These are phyloP conservation scores for Moricandia arvensis DNA, from an alignment of 345 rosid species.

Conservation along the genomic window DNA sequence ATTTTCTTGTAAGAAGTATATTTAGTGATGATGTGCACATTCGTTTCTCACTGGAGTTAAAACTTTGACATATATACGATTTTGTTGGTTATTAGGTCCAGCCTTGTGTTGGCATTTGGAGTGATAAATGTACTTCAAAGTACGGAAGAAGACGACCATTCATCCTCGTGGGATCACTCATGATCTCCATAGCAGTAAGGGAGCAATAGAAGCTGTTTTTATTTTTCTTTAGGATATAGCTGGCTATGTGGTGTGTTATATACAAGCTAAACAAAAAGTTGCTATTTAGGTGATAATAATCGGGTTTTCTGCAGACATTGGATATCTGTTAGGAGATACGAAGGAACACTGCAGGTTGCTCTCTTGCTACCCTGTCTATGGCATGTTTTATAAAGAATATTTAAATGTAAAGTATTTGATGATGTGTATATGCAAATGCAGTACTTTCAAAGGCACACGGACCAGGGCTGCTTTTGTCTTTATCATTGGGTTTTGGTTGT, in stretches of 20 bases:
- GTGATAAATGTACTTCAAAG: slow-evolving; percentile 91
- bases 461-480: slow-evolving; percentile 86
- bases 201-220: slow-evolving; percentile 20
- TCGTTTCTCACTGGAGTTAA: background rate
- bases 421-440: slow-evolving; percentile 43
- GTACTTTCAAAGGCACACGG: slow-evolving; percentile 84
- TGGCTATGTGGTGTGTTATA: slow-evolving; percentile 14
- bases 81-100: slow-evolving; percentile 63
- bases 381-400: slow-evolving; percentile 10
- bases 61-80: background rate
- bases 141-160: slow-evolving; percentile 91
- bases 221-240: slow-evolving; percentile 14
- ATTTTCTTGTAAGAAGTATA: background rate
- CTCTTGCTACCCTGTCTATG: slow-evolving; percentile 25
- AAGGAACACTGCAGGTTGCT: slow-evolving; percentile 90
- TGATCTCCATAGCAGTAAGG: slow-evolving; percentile 91
- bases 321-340: slow-evolving; percentile 83
- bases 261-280: slow-evolving; percentile 56
- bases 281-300: slow-evolving; percentile 88
- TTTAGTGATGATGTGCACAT: background rate
- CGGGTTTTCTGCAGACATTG: slow-evolving; percentile 99
- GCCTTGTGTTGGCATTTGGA: slow-evolving; percentile 98
- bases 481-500: slow-evolving; percentile 94
- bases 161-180: slow-evolving; percentile 83
- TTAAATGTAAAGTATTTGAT: background rate